Conservation (phyloP, 495 filamentous ascomycete species). For the Penicillium steckii region DNA sequence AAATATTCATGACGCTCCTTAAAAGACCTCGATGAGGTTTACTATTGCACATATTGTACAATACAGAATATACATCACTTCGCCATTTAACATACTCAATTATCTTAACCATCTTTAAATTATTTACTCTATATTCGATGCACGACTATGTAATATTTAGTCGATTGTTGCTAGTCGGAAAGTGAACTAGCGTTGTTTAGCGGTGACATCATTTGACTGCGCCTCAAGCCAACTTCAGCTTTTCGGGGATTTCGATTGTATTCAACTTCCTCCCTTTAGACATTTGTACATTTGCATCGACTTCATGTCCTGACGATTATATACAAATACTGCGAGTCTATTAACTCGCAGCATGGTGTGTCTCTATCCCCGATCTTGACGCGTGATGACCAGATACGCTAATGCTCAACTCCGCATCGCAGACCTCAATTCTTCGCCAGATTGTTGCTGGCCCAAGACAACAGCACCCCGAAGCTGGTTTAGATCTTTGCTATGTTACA, state of each 20-base stretch:
- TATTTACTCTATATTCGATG: not conserved
- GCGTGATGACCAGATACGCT: not conserved
- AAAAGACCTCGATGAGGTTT: not conserved
- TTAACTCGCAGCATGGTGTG: conserved; percentile 11
- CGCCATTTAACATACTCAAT: not conserved
- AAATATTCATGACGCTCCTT: not conserved
- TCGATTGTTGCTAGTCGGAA: no score
- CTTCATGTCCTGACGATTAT: conserved; percentile 1
- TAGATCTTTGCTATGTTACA: conserved; percentile 96
- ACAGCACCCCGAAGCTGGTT: conserved; percentile 78
- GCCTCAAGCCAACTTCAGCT: no score
- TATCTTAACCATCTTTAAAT: not conserved
- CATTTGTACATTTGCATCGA: no score
- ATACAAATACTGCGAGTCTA: not conserved
- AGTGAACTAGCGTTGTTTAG: no score
- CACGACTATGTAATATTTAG: no score
- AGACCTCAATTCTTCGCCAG: conserved; percentile 68
- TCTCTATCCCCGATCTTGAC: not conserved
- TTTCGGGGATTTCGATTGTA: no score
- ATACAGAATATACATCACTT: no score
- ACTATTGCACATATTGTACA: no score
- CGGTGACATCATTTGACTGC: no score
- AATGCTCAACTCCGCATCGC: conserved; percentile 22
- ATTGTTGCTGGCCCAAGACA: conserved; percentile 78
- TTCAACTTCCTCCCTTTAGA: not conserved